Evolutionary conservation across 768 basidiomycete genomes (phyloP), one percentile per base, ranked within the genome.

Genomic region (Fistulinella prunicolor): DNA sequence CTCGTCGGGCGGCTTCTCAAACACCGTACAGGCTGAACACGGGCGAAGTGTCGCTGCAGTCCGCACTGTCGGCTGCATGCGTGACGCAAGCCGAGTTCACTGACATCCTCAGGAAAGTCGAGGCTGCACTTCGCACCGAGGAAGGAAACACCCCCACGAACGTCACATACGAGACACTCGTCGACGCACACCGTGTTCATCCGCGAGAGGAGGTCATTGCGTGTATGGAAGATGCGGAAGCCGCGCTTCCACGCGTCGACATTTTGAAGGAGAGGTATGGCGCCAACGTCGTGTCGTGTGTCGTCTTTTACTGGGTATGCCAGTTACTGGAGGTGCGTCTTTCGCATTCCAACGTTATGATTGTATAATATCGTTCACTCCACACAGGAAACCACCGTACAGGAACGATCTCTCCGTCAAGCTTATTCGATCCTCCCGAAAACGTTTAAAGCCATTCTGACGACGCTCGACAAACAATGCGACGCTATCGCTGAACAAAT

Each of bases 241-340:
- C 41, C 2, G 55, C 46, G 0, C 44, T 67, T 17, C 56, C 54
- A 5, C 43, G 20, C 1, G 29, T 47, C n/a, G 30, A 51, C 3
- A 22, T 59, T 22, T 26, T 67, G 9, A 61, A 46, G 43, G 44
- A 56, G 10, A 52, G 42, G 21, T 44, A 67, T n/a, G 54, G 62
- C 17, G 34, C 39, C 0, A 42, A 46, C 29, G 49, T 60, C 14
- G 60, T 73, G 20, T 66, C 57, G 34, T 73, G 69, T 38, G 70
- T 69, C 4, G 57, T 78, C 4, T 80, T 77, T 56, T 73, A 67
- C 44, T 80, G 78, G 78, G 66, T 73, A 3, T 75, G 66, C 41
- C 68, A 68, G 34, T 38, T 68, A 30, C 59, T 70, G 26, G 70
- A 71, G 58, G 77, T 77, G 35, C 38, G 43, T 0, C 40, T 9